Conservation (phyloP, 352 stramenopile species). For the Globisporangium barbulae region DNA sequence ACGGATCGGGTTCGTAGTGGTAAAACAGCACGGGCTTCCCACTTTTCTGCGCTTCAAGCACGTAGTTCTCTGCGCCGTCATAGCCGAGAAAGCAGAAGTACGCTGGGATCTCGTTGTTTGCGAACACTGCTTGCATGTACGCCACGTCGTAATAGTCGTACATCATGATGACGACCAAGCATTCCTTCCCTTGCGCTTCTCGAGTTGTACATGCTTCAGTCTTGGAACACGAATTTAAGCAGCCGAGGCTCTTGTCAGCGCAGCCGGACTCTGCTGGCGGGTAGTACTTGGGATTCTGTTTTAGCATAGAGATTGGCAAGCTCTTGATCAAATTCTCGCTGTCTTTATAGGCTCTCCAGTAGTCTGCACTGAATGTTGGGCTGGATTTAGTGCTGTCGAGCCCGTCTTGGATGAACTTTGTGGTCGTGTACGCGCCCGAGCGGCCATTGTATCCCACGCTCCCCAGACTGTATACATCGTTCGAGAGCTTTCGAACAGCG, state of each 20-base stretch:
- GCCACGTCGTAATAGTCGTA: conserved; percentile 28
- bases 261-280: conserved; percentile 22
- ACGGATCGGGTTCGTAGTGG: conserved; percentile 44
- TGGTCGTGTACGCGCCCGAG: conserved; percentile 38
- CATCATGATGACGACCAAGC: conserved; percentile 45
- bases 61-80: conserved; percentile 19
- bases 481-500: conserved; percentile 13
- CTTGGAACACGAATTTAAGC: conserved; percentile 39
- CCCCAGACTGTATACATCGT: conserved; percentile 34
- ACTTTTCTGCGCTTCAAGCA: conserved; percentile 25
- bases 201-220: conserved; percentile 34
- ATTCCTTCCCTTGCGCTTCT: conserved; percentile 28
- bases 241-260: conserved; percentile 31
- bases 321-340: conserved; percentile 10
- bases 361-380: conserved; percentile 35
- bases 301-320: conserved; percentile 24
- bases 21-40: conserved; percentile 40
- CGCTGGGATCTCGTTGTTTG: conserved; percentile 36
- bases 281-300: conserved; percentile 23
- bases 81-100: conserved; percentile 45
- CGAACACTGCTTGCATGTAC: conserved; percentile 36
- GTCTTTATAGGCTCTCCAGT: conserved; percentile 42
- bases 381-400: conserved; percentile 14
- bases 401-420: conserved; percentile 30
- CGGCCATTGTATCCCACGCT: conserved; percentile 39